Percentiles rank a stretch among this genome's conserved stretches.
Conservation (phyloP, 257 asterid species). For the Dorcoceras hygrometricum region DNA sequence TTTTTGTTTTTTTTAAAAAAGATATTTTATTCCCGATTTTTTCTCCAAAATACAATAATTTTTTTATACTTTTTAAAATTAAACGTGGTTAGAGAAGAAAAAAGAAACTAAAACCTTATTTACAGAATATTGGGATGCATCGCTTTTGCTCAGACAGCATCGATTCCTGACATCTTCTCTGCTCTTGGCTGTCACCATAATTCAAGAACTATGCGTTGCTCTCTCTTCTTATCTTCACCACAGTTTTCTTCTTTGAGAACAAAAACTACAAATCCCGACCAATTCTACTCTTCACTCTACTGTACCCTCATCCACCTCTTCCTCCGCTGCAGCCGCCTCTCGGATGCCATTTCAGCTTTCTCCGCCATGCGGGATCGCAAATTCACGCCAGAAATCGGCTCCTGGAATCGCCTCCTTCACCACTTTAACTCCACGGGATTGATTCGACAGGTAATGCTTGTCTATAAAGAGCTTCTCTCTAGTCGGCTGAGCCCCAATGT, state of each 20-base stretch:
- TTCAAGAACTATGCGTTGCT: constrained; percentile 12
- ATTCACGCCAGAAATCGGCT: constrained; percentile 43
- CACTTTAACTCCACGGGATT: constrained; percentile 68
- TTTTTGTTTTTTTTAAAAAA: too few relatives aligned
- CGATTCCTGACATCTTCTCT: too few relatives aligned
- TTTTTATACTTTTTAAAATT: too few relatives aligned
- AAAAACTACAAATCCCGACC: constrained; percentile 26
- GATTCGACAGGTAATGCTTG: constrained; percentile 58
- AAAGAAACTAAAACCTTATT: too few relatives aligned
- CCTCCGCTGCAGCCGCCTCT: constrained; percentile 74
- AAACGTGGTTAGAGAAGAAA: too few relatives aligned
- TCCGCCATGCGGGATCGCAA: constrained; percentile 61
- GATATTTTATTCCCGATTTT: too few relatives aligned
- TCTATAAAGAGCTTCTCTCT: constrained; percentile 61
- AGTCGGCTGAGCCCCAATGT: constrained; percentile 52
- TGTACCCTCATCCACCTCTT: constrained; percentile 81
- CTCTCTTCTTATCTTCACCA: constrained; percentile 23
- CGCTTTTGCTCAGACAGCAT: too few relatives aligned
- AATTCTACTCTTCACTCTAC: constrained; percentile 58
- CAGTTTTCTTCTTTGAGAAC: constrained; percentile 9
- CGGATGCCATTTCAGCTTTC: constrained; percentile 58
- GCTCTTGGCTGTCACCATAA: neutral
- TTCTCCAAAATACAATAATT: too few relatives aligned
- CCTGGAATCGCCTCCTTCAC: constrained; percentile 62
- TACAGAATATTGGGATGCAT: too few relatives aligned